Percentiles rank a stretch among this genome's conserved stretches.
Evolutionary conservation across 2,329 filamentous ascomycete genomes (phyloP).

Genomic region (Penicillium sclerotigenum): DNA sequence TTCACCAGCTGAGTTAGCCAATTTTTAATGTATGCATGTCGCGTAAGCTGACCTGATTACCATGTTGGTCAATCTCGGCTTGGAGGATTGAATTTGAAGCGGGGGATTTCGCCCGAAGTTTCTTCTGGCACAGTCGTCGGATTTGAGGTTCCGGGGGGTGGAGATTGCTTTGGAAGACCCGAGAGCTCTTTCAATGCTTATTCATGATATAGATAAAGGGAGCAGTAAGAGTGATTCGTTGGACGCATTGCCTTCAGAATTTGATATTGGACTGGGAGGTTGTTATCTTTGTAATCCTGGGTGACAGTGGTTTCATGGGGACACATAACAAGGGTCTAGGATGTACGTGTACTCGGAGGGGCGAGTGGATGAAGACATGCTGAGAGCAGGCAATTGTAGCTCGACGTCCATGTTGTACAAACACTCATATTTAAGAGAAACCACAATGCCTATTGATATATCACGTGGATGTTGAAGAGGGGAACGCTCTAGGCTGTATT

Average conservation of each 20-base stretch:
- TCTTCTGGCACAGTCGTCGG: background rate
- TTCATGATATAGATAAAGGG: background rate
- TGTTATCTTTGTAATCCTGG: background rate
- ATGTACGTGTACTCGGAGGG: too few relatives aligned
- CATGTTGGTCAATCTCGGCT: background rate
- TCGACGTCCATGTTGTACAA: background rate
- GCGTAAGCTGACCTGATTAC: background rate
- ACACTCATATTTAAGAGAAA: background rate
- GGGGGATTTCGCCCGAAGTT: background rate
- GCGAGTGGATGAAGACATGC: background rate
- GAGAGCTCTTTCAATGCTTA: background rate
- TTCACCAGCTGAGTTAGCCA: background rate
- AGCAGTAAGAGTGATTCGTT: background rate
- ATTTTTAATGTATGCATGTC: background rate
- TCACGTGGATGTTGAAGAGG: background rate
- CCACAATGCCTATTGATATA: background rate
- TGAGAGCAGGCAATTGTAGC: too few relatives aligned
- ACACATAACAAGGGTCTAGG: constrained; percentile 1
- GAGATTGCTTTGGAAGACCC: background rate
- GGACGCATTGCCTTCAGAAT: background rate
- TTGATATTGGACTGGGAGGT: background rate
- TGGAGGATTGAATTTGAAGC: background rate
- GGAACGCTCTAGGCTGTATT: too few relatives aligned
- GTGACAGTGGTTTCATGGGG: background rate
- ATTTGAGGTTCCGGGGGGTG: background rate